Percentiles rank a stretch among this genome's conserved stretches.
phyloP scores from a whole-genome alignment of 768 basidiomycete species.

The Leccinum uliginosum region DNA sequence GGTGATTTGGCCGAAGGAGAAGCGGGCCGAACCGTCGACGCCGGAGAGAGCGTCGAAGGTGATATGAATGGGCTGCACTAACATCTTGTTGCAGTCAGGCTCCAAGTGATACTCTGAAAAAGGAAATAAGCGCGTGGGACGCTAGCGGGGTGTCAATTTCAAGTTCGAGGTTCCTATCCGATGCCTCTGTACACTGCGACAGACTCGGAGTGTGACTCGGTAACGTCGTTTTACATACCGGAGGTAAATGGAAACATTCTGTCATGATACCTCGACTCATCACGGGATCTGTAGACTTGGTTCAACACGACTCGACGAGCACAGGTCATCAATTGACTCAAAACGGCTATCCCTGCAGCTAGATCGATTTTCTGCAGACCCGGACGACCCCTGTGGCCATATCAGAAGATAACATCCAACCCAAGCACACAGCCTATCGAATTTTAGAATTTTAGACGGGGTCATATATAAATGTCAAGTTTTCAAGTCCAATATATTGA shows the following conservation, averaged over 20 bases:
- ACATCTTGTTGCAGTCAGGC: not conserved
- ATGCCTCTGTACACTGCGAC: too few species aligned
- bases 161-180: too few species aligned
- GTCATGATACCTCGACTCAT: too few species aligned
- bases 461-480: too few species aligned
- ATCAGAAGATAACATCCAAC: not conserved
- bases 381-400: not conserved
- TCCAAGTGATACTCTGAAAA: not conserved
- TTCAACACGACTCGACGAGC: not conserved
- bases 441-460: not conserved
- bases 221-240: too few species aligned
- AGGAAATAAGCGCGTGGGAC: not conserved
- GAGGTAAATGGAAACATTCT: too few species aligned
- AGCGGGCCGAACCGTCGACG: constrained; percentile 74
- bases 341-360: not conserved
- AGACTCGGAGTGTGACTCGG: too few species aligned
- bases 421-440: not conserved
- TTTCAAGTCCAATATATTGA: not conserved
- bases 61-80: constrained; percentile 30
- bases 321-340: not conserved
- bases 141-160: too few species aligned
- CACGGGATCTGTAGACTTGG: not conserved
- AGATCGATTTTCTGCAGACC: not conserved
- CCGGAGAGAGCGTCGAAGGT: constrained; percentile 59
- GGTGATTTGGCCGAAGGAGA: constrained; percentile 33